phyloP scores from a whole-genome alignment of 768 basidiomycete genomes.

The Tricholomella constricta region DNA sequence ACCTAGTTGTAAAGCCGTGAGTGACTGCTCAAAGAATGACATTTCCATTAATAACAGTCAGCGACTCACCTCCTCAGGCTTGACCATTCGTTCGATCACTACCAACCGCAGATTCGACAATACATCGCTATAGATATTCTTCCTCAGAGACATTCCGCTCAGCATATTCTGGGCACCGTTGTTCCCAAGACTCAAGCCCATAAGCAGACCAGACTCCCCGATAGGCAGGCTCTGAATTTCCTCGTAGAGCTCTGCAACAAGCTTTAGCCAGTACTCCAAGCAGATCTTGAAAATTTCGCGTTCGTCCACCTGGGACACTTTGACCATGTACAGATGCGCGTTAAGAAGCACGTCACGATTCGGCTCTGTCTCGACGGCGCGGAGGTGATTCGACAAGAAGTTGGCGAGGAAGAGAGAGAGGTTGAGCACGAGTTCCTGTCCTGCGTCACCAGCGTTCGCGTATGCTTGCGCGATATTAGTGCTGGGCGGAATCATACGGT shows the following conservation, averaged over 20 bases:
- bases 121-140: constrained; percentile 95
- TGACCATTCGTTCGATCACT: constrained; percentile 99
- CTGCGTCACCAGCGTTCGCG: constrained; percentile 83
- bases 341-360: constrained; percentile 94
- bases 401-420: constrained; percentile 97
- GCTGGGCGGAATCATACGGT: constrained; percentile 94
- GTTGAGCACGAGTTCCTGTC: constrained; percentile 96
- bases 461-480: constrained; percentile 96
- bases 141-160: constrained; percentile 77
- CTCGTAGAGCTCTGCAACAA: constrained; percentile 95
- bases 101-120: constrained; percentile 92
- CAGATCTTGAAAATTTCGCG: constrained; percentile 99
- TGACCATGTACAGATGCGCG: constrained; percentile 97
- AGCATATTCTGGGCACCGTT: constrained; percentile 66
- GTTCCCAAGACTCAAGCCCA: constrained; percentile 85
- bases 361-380: constrained; percentile 87
- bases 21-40: not conserved
- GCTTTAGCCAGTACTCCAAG: constrained; percentile 95
- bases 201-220: constrained; percentile 81
- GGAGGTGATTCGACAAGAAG: constrained; percentile 91
- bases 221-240: constrained; percentile 93
- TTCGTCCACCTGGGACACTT: constrained; percentile 97
- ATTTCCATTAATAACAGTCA: not conserved
- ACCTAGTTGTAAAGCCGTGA: constrained; percentile 53
- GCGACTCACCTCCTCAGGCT: constrained; percentile 88